These are phyloP conservation scores for Monosporascus cannonballus DNA, from an alignment of 2,329 filamentous ascomycete species.

Conservation along the genomic window DNA sequence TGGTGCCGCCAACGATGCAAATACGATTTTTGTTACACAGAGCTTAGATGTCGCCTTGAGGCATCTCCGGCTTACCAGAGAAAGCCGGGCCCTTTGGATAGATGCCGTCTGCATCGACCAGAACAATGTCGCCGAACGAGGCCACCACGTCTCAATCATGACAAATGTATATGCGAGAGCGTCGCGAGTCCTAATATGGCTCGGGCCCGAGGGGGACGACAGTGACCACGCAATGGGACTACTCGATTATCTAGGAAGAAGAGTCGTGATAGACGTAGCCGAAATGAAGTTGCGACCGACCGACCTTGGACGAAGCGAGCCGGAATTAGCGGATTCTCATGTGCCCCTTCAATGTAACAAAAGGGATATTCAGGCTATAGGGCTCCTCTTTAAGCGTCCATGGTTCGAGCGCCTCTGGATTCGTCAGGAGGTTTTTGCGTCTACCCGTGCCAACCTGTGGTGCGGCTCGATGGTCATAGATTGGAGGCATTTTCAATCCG, in stretches of 20 bases:
- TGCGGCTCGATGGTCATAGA: neutral
- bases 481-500: neutral
- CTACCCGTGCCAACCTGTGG: neutral
- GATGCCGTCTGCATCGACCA: constrained; percentile 4
- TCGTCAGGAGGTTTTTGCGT: neutral
- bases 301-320: neutral
- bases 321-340: neutral
- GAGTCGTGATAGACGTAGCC: neutral
- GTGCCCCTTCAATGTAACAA: neutral
- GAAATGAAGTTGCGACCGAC: rapidly evolving
- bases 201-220: neutral
- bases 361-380: neutral
- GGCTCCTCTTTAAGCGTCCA: neutral
- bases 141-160: constrained; percentile 1
- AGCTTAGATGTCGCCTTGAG: neutral
- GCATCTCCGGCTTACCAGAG: neutral
- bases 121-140: neutral
- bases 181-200: neutral
- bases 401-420: neutral
- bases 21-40: neutral
- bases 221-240: neutral
- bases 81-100: constrained; percentile 1
- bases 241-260: neutral
- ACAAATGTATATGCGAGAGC: neutral
- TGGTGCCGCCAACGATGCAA: neutral